Conservation (phyloP, 2,329 filamentous ascomycete genomes). For the Microthyrium microscopicum region DNA sequence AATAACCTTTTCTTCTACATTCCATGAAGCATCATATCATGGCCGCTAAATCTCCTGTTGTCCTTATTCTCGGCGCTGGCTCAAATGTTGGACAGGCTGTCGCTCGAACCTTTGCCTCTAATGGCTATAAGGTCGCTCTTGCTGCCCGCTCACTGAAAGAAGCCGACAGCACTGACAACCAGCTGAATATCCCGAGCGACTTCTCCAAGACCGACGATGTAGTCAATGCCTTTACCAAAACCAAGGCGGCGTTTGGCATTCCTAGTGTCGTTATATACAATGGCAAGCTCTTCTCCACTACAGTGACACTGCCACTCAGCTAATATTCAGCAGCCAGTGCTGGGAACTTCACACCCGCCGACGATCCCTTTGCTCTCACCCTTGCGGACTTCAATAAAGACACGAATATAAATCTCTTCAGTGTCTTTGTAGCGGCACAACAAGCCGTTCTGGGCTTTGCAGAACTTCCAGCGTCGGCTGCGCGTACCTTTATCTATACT, state of each 20-base stretch:
- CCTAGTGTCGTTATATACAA: slow-evolving; percentile 31
- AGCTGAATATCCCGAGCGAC: slow-evolving; percentile 21
- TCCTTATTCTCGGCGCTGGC: slow-evolving; percentile 28
- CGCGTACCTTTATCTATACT: slow-evolving; percentile 9
- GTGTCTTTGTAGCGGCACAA: slow-evolving; percentile 8
- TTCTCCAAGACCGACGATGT: slow-evolving; percentile 21
- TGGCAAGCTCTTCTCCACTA: slow-evolving; percentile 11
- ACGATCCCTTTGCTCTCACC: slow-evolving; percentile 17
- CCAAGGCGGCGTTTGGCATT: slow-evolving; percentile 19
- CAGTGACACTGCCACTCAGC: too few species aligned
- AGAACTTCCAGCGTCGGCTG: slow-evolving; percentile 4
- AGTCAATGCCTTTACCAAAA: slow-evolving; percentile 20
- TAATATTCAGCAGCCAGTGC: slow-evolving; percentile 13
- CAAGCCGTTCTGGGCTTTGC: slow-evolving; percentile 7
- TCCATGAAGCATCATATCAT: too few species aligned
- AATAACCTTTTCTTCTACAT: too few species aligned
- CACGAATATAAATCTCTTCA: slow-evolving; percentile 17
- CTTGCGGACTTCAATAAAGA: slow-evolving; percentile 17
- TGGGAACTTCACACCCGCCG: slow-evolving; percentile 11
- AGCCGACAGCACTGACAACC: slow-evolving; percentile 13
- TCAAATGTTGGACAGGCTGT: slow-evolving; percentile 23
- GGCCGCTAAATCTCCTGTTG: too few species aligned
- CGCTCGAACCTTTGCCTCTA: slow-evolving; percentile 21
- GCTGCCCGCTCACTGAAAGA: slow-evolving; percentile 19
- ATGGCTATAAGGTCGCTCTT: slow-evolving; percentile 28